A percentile compares a stretch with the other conserved stretches of the same genome.
phyloP scores from a whole-genome alignment of 768 basidiomycete genomes.

The Leccinum pellstonianum region DNA sequence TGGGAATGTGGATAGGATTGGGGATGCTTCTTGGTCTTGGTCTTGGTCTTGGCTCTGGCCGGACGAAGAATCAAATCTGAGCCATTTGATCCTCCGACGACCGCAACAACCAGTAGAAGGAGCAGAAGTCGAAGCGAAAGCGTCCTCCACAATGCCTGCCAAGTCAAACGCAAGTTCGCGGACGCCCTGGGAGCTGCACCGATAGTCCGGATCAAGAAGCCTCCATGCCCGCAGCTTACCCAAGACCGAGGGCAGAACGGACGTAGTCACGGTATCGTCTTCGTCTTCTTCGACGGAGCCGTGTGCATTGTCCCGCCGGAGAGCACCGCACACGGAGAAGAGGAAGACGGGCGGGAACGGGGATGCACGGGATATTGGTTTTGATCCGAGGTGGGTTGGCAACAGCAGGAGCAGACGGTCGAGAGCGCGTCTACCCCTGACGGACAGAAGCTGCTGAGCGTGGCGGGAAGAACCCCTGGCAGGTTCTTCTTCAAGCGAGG shows the following conservation, averaged over 20 bases:
- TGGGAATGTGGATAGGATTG: not conserved
- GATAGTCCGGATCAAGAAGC: constrained; percentile 19
- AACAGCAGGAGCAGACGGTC: constrained; percentile 20
- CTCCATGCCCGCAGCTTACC: constrained; percentile 26
- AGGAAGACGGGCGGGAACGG: constrained; percentile 20
- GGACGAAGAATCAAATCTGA: constrained; percentile 8
- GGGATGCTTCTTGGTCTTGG: constrained; percentile 1
- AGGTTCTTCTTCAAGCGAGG: constrained; percentile 2
- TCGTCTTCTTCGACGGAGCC: not conserved
- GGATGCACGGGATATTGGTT: not conserved
- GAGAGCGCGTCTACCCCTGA: constrained; percentile 7
- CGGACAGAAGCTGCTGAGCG: constrained; percentile 6
- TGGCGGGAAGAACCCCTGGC: constrained; percentile 2
- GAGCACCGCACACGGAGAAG: constrained; percentile 22
- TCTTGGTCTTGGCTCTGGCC: not conserved
- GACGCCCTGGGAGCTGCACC: constrained; percentile 11
- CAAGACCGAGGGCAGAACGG: constrained; percentile 24
- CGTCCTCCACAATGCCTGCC: constrained; percentile 11
- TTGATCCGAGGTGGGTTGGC: constrained; percentile 8
- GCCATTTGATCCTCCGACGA: constrained; percentile 22
- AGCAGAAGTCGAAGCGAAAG: not conserved
- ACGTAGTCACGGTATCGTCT: not conserved
- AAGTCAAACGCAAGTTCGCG: constrained; percentile 22
- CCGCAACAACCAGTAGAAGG: not conserved
- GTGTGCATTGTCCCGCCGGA: constrained; percentile 3